Conservation (phyloP, 257 asterid species). For the Lantana camara region DNA sequence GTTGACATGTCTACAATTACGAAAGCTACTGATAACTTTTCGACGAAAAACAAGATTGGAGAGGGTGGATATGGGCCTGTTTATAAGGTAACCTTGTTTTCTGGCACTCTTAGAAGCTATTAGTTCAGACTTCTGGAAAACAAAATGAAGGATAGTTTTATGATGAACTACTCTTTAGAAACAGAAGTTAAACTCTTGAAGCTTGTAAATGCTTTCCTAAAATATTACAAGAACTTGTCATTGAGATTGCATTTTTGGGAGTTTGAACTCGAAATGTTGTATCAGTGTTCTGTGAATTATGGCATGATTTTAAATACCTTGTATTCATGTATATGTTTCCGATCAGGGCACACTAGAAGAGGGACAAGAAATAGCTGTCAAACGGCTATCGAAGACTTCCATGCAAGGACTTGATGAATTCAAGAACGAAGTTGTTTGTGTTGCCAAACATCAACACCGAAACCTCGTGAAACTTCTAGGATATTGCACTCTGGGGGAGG, state of each 20-base stretch:
- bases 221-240: no score
- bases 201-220: no score
- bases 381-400: slow-evolving; percentile 38
- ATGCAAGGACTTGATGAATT: slow-evolving; percentile 44
- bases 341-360: slow-evolving; percentile 28
- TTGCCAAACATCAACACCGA: slow-evolving; percentile 50
- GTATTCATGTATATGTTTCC: background rate
- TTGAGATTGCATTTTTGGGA: no score
- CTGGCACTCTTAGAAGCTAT: background rate
- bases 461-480: slow-evolving; percentile 51
- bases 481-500: slow-evolving; percentile 39
- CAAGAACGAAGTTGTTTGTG: slow-evolving; percentile 42
- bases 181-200: no score
- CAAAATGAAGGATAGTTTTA: no score
- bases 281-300: no score
- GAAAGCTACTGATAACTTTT: slow-evolving; percentile 33
- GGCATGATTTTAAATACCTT: no score
- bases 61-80: slow-evolving; percentile 40
- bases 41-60: slow-evolving; percentile 26
- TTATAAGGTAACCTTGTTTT: slow-evolving; percentile 24
- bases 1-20: slow-evolving; percentile 9
- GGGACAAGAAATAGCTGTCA: slow-evolving; percentile 43
- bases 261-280: no score
- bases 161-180: no score
- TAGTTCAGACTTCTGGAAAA: background rate